Evolutionary conservation across 1,284 basidiomycete species (phyloP).

Genomic region (Ganoderma leucocontextum): DNA sequence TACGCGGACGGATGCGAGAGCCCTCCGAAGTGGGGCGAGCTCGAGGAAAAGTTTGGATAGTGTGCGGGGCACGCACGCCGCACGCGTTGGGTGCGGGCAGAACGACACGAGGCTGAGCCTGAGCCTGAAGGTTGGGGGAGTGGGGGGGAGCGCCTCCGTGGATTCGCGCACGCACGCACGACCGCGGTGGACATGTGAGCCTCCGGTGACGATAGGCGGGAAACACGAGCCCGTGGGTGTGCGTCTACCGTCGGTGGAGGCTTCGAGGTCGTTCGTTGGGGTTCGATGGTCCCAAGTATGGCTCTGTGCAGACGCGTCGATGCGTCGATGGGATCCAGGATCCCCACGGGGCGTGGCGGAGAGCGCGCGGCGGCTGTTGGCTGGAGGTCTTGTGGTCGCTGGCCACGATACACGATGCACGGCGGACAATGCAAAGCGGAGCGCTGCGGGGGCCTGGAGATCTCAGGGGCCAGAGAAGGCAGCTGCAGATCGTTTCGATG

Average conservation of each 20-base stretch:
- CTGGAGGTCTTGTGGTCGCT: not conserved
- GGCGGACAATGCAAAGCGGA: not conserved
- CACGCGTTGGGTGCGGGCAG: not conserved
- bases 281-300: constrained; percentile 2
- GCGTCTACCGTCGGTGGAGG: not conserved
- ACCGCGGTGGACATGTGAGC: constrained; percentile 22
- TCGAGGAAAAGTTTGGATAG: not conserved
- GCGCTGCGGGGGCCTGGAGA: not conserved
- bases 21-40: not conserved
- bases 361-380: constrained; percentile 23
- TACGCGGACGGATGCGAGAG: not conserved
- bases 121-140: not conserved
- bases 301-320: not conserved
- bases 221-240: not conserved
- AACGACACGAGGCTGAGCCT: not conserved
- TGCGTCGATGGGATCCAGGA: constrained; percentile 5
- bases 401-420: not conserved
- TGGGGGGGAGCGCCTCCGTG: not conserved
- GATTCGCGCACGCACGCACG: not conserved
- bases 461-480: not conserved
- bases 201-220: constrained; percentile 10
- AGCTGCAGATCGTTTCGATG: not conserved
- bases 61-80: not conserved
- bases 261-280: constrained; percentile 23
- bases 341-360: constrained; percentile 15